Base-by-base conservation (phyloP, 768 basidiomycete genomes). In the Calocybe gangraenosa region DNA sequence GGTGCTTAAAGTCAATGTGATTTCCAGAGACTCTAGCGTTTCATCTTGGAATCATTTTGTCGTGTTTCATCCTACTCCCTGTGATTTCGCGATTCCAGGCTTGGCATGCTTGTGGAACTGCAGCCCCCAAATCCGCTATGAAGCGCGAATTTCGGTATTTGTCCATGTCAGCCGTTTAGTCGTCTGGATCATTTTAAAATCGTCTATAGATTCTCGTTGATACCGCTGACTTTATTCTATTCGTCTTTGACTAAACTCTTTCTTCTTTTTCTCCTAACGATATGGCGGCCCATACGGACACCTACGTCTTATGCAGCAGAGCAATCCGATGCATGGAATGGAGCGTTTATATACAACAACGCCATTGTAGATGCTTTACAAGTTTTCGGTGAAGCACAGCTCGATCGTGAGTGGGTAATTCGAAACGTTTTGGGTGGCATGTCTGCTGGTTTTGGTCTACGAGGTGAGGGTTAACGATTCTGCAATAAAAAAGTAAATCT, bases 211-310 rank as follows among this genome's bases (percentile, higher is more conserved):
- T 74, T 82, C 42, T 84, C 86, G 0, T 73, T 89, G 28, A 76
- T 92, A 32, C 82, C 90, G 2, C 71, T 92, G n/a, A 80, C 81
- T 10, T 68, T 92, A 4, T 74, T 91, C 59, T 92, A 92, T 57
- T 89, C 89, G 0, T 92, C 89, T 2, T 64, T 91, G 17, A 88
- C 84, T 4, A 92, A 92, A 58, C 74, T 88, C 14, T 90, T 92
- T 58, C 73, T 92, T 4, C 74, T 92, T n/a, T 81, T 87, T 54
- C 71, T 89, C 3, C 73, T 92, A 19, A 82, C 89, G 1, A 82
- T 92, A 47, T 92, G 89, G 89, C 73, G 75, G 4, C 82, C 85
- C 0, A 70, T 73, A 0, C 57, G 66, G 5, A 36, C 60, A 10
- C n/a, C 55, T 34, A 48, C 49, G 35, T 53, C 48, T 47, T 18